Evolutionary conservation across 148 eudicot genomes (phyloP), one percentile per base, ranked within the genome.

Genomic region (Silene conica): DNA sequence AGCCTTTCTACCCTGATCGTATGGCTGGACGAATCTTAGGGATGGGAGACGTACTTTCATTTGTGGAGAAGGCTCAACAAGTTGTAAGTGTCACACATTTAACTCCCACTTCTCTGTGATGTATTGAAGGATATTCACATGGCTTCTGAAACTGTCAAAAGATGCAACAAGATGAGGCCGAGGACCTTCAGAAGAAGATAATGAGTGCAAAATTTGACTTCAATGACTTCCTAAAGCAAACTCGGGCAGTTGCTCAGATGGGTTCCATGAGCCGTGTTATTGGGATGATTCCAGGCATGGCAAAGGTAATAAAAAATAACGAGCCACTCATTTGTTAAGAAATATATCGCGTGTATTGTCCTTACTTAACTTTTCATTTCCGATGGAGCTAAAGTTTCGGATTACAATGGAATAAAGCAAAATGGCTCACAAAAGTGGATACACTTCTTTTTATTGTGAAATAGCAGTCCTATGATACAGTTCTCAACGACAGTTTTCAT

Each of bases 241-340:
- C 97, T 66, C 91, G 93, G 64, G 90, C 97, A 56, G 96, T 94
- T 80, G 98, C 98, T 72, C 93, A 77, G 72, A 94, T 94, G 98
- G 98, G 98, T 78, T 87, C 98, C 69, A 87, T 94, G 93, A 87
- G 96, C 38, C 97, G 98, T 79, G 96, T 94, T 72, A 80, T 94
- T 83, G 98, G 98, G 76, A 94, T 94, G 98, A 89, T 94, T 81
- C 98, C 98, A 22, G 98, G 98, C 79, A 94, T 94, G 98, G 93
- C 92, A 69, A 94, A 94, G 97, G 98, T 94, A 79, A 67, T 25
- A 50, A 28, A 55, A 59, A 59, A 52, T 77, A 26, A 28, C 54
- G 9, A 41, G 9, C 46, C 61, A 41, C 43, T 20, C 23, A 18
- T 70, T 14, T 23, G 12, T 55, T 2, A 19, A 56, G 0, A 67